Evolutionary conservation across 75 land plant genomes (phyloP).

Genomic region (Pseudotsuga menziesii): DNA sequence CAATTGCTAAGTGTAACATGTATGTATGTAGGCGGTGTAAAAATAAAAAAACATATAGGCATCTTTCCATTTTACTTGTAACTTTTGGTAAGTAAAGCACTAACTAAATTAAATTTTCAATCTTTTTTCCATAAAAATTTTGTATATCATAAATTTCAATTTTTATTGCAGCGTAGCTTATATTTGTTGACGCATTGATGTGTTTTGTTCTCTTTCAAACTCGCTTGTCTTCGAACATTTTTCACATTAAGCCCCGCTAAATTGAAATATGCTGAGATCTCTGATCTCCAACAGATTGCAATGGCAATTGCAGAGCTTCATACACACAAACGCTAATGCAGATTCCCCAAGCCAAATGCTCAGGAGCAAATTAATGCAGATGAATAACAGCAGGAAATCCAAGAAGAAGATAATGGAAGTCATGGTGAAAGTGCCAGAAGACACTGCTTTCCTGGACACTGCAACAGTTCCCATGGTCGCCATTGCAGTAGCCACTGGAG

Average conservation of each 20-base stretch:
- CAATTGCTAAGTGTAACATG: no score
- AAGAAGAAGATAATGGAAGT: conserved; percentile 25
- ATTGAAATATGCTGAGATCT: conserved; percentile 5
- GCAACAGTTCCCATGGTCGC: conserved; percentile 49
- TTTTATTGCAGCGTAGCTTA: no score
- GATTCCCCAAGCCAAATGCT: conserved; percentile 9
- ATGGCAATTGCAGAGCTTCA: conserved; percentile 1
- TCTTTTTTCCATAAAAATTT: no score
- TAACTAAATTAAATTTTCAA: no score
- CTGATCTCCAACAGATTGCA: conserved; percentile 1
- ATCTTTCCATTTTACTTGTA: no score
- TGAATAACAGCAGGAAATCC: conserved; percentile 26
- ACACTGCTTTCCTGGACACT: conserved; percentile 50
- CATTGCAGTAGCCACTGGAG: conserved; percentile 42
- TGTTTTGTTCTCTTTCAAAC: no score
- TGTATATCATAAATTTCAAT: no score
- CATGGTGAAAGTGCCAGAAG: conserved; percentile 46
- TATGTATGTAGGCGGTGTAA: no score
- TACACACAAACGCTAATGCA: conserved; percentile 9
- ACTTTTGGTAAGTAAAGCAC: no score
- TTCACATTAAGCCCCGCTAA: background rate
- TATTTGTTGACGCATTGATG: no score
- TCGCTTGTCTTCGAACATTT: no score
- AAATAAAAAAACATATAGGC: no score
- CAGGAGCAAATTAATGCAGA: conserved; percentile 12